phyloP scores from a whole-genome alignment of 1,139 yeast genomes.

The Lodderomyces metapsilosis region DNA sequence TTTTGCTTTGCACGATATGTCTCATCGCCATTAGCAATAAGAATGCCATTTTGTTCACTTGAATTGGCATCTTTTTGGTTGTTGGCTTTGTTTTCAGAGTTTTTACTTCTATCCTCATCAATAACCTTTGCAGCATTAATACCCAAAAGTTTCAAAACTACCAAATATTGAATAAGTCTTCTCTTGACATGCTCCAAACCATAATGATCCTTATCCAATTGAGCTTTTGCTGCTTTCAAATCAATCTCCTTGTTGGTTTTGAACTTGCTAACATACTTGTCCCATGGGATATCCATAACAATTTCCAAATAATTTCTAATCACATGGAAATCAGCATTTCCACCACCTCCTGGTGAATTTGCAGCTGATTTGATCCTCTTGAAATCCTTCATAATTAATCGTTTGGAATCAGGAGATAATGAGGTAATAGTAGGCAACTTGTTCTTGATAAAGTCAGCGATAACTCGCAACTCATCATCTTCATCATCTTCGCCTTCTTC shows the following conservation, averaged over 20 bases:
- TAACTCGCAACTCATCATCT: constrained; percentile 46
- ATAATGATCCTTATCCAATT: constrained; percentile 77
- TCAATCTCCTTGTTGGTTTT: constrained; percentile 48
- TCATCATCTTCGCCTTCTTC: constrained; percentile 42
- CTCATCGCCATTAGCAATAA: constrained; percentile 40
- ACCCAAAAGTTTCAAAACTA: constrained; percentile 67
- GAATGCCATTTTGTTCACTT: constrained; percentile 16
- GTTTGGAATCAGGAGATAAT: constrained; percentile 49
- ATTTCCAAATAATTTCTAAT: constrained; percentile 70
- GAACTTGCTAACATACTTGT: constrained; percentile 37
- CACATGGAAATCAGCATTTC: constrained; percentile 74
- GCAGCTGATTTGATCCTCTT: constrained; percentile 62
- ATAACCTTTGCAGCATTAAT: constrained; percentile 31
- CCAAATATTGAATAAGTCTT: constrained; percentile 76
- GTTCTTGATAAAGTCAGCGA: constrained; percentile 44
- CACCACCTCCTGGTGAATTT: constrained; percentile 31
- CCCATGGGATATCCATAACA: constrained; percentile 69
- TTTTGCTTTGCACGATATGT: constrained; percentile 26
- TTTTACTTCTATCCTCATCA: constrained; percentile 10
- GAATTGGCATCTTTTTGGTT: constrained; percentile 6
- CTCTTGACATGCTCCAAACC: constrained; percentile 82
- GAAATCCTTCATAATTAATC: constrained; percentile 61
- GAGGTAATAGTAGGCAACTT: constrained; percentile 44
- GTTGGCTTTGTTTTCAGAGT: neutral
- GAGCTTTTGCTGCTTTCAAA: constrained; percentile 52